These are phyloP conservation scores for Drechslerella dactyloides DNA, from an alignment of 2,329 filamentous ascomycete species.

Conservation along the genomic window DNA sequence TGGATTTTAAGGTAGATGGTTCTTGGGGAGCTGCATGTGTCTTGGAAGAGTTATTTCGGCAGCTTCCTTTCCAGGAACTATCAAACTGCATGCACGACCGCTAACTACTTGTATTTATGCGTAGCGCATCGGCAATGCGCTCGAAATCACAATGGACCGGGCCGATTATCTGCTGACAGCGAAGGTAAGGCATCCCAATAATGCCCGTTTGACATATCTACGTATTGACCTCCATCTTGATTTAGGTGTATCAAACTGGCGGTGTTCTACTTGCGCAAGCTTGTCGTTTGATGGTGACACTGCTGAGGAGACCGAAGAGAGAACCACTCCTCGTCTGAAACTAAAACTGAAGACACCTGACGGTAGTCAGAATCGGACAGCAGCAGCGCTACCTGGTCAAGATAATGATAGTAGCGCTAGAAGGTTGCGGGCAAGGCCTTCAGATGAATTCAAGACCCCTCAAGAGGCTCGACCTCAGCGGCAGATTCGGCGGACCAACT, in stretches of 20 bases:
- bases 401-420: conserved; percentile 57
- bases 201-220: conserved; percentile 20
- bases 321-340: conserved; percentile 35
- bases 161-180: conserved; percentile 59
- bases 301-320: conserved; percentile 31
- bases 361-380: conserved; percentile 6
- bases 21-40: neutral
- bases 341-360: conserved; percentile 29
- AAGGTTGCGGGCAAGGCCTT: conserved; percentile 52
- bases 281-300: conserved; percentile 27
- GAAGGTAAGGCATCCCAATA: conserved; percentile 50
- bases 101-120: conserved; percentile 54
- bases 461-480: conserved; percentile 33
- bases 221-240: neutral
- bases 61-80: conserved; percentile 8
- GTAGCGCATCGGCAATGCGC: conserved; percentile 91
- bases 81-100: neutral
- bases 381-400: conserved; percentile 55
- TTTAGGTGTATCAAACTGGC: conserved; percentile 67
- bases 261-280: conserved; percentile 64
- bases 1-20: conserved; percentile 12
- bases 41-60: conserved; percentile 24
- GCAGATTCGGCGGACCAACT: conserved; percentile 26
- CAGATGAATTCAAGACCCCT: conserved; percentile 49
- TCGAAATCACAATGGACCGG: conserved; percentile 70